A percentile compares a stretch with the other conserved stretches of the same genome.
These are phyloP conservation scores for Aphelidium insulamus DNA, from an alignment of 371 early-diverging fungal genomes.

Conservation along the genomic window DNA sequence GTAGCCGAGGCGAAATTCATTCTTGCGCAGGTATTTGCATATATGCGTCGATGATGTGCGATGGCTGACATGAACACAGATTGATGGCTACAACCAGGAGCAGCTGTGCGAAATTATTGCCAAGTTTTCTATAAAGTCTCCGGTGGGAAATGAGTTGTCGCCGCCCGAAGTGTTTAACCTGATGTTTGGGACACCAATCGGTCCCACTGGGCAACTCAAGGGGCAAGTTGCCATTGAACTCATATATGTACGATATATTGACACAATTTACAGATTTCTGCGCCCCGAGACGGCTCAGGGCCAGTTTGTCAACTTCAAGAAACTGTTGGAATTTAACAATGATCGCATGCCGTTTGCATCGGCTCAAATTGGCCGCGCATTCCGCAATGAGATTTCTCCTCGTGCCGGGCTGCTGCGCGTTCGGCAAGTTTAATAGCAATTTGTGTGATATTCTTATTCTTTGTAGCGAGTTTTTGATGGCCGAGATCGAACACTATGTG, in stretches of 20 bases:
- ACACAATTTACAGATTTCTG: constrained; percentile 38
- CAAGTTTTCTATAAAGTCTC: constrained; percentile 70
- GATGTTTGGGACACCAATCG: constrained; percentile 97
- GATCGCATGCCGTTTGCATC: constrained; percentile 98
- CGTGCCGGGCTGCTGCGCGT: constrained; percentile 93
- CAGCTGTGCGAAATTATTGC: constrained; percentile 73
- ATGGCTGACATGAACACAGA: too few species aligned
- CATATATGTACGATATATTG: not conserved
- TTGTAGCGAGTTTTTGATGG: constrained; percentile 93
- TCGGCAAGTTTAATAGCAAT: constrained; percentile 23
- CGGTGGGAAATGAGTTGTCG: constrained; percentile 77
- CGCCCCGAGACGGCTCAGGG: constrained; percentile 99
- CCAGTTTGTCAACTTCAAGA: constrained; percentile 97
- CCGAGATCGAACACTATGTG: constrained; percentile 99
- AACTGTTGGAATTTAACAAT: constrained; percentile 91
- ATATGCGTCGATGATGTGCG: not conserved
- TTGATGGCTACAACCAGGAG: constrained; percentile 78
- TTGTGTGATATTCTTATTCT: not conserved
- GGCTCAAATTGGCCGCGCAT: constrained; percentile 93
- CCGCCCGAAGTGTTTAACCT: constrained; percentile 92
- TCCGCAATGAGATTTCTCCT: constrained; percentile 99
- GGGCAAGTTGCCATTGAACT: constrained; percentile 22
- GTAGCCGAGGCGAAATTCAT: constrained; percentile 52
- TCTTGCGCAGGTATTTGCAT: constrained; percentile 44
- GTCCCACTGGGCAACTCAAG: constrained; percentile 88